A percentile compares a stretch with the other conserved stretches of the same genome.
These are phyloP conservation scores for Termitomyces sp. DNA, from an alignment of 768 basidiomycete genomes.

Conservation along the genomic window DNA sequence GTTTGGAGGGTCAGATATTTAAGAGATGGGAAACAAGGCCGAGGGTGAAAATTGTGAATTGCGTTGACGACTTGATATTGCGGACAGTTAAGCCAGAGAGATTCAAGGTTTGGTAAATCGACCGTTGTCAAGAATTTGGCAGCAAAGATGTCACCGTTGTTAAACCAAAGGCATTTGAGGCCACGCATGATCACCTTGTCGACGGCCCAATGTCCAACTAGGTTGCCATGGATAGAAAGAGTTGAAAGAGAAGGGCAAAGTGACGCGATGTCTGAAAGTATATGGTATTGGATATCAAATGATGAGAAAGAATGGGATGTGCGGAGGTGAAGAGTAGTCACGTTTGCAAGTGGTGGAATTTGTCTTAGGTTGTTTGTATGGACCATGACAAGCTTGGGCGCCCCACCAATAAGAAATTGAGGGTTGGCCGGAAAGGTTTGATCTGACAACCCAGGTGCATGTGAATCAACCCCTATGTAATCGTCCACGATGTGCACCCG, in stretches of 20 bases:
- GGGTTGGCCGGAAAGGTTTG: not conserved
- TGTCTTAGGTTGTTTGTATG: constrained; percentile 13
- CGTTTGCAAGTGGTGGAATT: constrained; percentile 22
- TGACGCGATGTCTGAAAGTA: constrained; percentile 7
- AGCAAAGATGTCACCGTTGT: constrained; percentile 18
- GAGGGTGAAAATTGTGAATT: not conserved
- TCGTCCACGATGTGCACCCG: constrained; percentile 17
- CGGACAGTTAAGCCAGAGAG: constrained; percentile 29
- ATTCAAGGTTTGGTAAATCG: constrained; percentile 25
- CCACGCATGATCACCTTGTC: constrained; percentile 16
- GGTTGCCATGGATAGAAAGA: constrained; percentile 25
- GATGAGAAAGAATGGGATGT: constrained; percentile 6
- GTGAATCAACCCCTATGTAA: not conserved
- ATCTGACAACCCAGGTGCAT: not conserved
- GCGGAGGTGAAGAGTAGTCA: constrained; percentile 28
- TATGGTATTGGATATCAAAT: not conserved
- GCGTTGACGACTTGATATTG: constrained; percentile 12
- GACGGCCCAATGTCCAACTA: constrained; percentile 17
- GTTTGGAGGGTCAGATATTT: constrained; percentile 27
- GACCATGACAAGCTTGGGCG: constrained; percentile 6
- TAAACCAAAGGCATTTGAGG: constrained; percentile 25
- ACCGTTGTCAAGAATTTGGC: constrained; percentile 24
- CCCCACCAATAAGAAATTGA: constrained; percentile 9
- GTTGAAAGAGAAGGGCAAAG: constrained; percentile 20
- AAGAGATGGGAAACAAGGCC: constrained; percentile 24